phyloP scores from a whole-genome alignment of 805 yeast genomes.

The Ogataea corticis region DNA sequence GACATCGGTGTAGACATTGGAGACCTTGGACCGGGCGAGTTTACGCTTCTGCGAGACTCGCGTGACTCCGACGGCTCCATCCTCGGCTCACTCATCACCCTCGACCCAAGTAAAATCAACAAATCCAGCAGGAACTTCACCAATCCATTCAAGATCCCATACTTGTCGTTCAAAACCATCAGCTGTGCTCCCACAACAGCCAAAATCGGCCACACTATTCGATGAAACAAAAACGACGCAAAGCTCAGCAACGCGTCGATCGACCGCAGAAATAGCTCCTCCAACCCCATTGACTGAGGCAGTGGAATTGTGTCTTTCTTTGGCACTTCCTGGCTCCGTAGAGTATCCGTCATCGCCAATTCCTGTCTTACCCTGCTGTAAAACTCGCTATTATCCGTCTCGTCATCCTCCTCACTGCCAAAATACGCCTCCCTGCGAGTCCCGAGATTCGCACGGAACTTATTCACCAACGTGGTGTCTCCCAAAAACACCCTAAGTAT shows the following conservation, averaged over 20 bases:
- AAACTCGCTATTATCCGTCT: constrained; percentile 1
- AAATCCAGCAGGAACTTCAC: not conserved
- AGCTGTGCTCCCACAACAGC: constrained; percentile 5
- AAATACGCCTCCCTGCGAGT: not conserved
- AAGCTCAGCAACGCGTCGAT: constrained; percentile 5
- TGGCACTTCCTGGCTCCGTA: too few species aligned
- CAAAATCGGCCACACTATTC: constrained; percentile 3
- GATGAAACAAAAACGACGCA: not conserved
- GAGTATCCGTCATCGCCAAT: not conserved
- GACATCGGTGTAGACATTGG: too few species aligned
- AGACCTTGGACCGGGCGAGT: too few species aligned
- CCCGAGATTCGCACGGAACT: constrained; percentile 9
- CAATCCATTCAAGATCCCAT: constrained; percentile 7
- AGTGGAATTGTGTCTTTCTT: constrained; percentile 3
- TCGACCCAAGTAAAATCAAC: constrained; percentile 1
- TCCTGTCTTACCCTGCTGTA: constrained; percentile 1
- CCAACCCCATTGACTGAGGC: not conserved
- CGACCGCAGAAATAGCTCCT: constrained; percentile 2
- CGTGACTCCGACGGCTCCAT: not conserved
- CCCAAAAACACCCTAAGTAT: constrained; percentile 21
- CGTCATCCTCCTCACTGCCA: constrained; percentile 1
- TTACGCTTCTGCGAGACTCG: not conserved
- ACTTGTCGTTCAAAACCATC: constrained; percentile 9
- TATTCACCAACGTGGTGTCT: constrained; percentile 19
- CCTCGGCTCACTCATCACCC: not conserved